Conservation (phyloP, 2,329 filamentous ascomycete genomes). For the Amesomyces nigricolor region DNA sequence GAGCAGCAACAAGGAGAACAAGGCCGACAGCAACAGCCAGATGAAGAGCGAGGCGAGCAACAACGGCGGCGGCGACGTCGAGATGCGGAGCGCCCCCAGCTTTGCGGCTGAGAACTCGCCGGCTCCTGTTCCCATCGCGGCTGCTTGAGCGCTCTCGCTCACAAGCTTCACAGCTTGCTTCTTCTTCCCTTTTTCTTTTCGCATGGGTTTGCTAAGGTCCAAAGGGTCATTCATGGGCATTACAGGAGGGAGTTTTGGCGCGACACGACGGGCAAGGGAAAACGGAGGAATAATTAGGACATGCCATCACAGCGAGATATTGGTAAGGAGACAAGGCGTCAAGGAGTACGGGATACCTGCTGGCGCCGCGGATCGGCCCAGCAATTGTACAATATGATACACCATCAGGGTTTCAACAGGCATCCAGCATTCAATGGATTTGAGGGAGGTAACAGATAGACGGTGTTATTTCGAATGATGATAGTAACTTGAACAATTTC, state of each 20-base stretch:
- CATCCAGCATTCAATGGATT: background rate
- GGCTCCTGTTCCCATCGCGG: constrained; percentile 26
- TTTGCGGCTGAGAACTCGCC: constrained; percentile 48
- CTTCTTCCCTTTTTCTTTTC: background rate
- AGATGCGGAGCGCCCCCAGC: constrained; percentile 49
- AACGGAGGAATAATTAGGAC: background rate
- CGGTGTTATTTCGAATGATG: background rate
- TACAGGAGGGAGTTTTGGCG: constrained; percentile 8
- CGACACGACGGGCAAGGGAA: constrained; percentile 1
- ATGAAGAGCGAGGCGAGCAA: constrained; percentile 44
- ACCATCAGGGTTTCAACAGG: background rate
- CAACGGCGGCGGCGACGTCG: constrained; percentile 43
- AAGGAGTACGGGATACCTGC: constrained; percentile 1
- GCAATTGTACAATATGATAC: constrained; percentile 10
- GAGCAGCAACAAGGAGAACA: constrained; percentile 55
- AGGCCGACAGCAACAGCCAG: constrained; percentile 50
- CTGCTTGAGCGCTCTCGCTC: constrained; percentile 10
- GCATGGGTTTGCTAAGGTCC: background rate
- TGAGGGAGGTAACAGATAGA: background rate
- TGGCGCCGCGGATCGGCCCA: background rate
- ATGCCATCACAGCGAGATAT: background rate
- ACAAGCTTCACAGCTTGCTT: background rate
- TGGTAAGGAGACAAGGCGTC: constrained; percentile 9
- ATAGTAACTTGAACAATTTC: too few species aligned
- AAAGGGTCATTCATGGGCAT: background rate